Base-by-base conservation (phyloP, 768 basidiomycete species). In the Tylopilus subfusipes region DNA sequence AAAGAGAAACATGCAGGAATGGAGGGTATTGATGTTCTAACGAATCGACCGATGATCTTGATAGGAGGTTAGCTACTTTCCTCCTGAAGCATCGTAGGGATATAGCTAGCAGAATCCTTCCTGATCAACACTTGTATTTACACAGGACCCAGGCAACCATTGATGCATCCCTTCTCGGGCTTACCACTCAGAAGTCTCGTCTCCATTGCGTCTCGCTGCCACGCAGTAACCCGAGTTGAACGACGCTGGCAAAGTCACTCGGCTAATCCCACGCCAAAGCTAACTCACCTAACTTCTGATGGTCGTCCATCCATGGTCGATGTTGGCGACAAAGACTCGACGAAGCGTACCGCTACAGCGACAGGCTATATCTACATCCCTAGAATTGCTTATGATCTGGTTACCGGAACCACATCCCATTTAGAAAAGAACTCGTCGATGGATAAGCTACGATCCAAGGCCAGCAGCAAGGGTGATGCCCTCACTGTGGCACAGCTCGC, bases 221-320 rank as follows among this genome's bases (percentile, higher is more conserved):
- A 22, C 8, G 6, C 13, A 42, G 39, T 22, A n/a, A 50, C 21
- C 44, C 54, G 52, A n/a, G 45, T 52, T n/a, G 52, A 57, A 24
- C 64, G 66, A 39, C 64, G 66, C 33, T 63, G 62, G 68, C 57
- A 55, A 8, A 67, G 61, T 30, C 52, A 56, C 18, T 56, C 58
- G 22, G 30, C 54, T 29, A 36, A 42, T 18, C 27, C 39, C 27
- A 38, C 40, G 18, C 56, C 52, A 7, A 58, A 39, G n/a, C 68
- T 94, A 36, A 88, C 90, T 4, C 92, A 95, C 67, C 69, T 93
- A n/a, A 84, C 90, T 67, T 68, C 69, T 12, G 71, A 79, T 7
- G 93, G 91, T 16, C 81, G 79, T 21, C 84, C 90, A 10, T 77
- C 79, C 27, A 94, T 95, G 91, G 91, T 95, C n/a, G 82, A 92